Percentiles rank a stretch among this genome's conserved stretches.
Conservation (phyloP, 257 asterid species). For the Henckelia pumila region DNA sequence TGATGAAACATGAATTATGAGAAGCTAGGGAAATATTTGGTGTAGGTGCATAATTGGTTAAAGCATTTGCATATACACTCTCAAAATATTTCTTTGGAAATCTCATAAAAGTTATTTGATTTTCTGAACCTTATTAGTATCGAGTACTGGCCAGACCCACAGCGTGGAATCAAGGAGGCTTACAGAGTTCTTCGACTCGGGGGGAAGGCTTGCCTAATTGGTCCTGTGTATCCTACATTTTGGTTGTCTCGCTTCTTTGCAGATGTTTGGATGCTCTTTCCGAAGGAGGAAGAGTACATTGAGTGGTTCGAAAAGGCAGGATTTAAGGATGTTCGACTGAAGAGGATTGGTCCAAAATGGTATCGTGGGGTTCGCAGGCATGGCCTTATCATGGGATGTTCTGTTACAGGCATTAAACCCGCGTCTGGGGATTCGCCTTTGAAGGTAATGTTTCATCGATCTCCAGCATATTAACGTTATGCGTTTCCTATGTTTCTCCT, state of each 20-base stretch:
- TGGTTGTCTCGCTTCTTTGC: conserved; percentile 95
- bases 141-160: conserved; percentile 99
- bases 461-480: background rate
- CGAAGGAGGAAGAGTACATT: conserved; percentile 94
- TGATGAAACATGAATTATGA: background rate
- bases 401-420: conserved; percentile 81
- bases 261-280: conserved; percentile 98
- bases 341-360: conserved; percentile 98
- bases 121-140: conserved; percentile 46
- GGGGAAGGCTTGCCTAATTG: conserved; percentile 90
- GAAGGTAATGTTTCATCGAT: conserved; percentile 48
- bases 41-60: conserved; percentile 5
- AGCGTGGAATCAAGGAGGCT: conserved; percentile 92
- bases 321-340: conserved; percentile 77
- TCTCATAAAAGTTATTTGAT: conserved; percentile 14
- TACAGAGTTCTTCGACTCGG: conserved; percentile 83
- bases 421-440: conserved; percentile 92
- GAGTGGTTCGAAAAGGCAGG: conserved; percentile 95
- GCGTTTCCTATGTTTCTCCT: conserved; percentile 1
- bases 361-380: conserved; percentile 95
- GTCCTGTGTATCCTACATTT: conserved; percentile 90
- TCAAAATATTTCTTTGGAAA: background rate
- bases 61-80: background rate
- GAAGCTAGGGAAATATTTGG: conserved; percentile 2
- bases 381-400: conserved; percentile 98